Evolutionary conservation across 2,329 filamentous ascomycete species (phyloP), one percentile per base, ranked within the genome.

Genomic region (Emydomyces testavorans): DNA sequence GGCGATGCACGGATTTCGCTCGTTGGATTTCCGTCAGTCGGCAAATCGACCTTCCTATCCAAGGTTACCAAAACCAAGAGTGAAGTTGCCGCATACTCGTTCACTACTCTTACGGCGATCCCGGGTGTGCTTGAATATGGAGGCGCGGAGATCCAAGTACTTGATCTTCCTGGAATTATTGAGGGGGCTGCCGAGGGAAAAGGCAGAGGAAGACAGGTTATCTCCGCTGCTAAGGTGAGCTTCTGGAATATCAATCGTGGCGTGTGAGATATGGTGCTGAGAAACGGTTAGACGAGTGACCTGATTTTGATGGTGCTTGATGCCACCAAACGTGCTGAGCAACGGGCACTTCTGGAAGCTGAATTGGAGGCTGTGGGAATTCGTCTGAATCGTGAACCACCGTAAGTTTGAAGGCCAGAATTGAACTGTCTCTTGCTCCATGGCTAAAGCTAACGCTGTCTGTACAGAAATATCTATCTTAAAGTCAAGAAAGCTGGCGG

Each of bases 51-150:
- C 0, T 96, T 98, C 63, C 67, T 98, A n/a, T 95, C 89, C 41
- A 95, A 96, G 63, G 93, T 98, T 64, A 98, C 92, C 42, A 96
- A 94, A 71, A 98, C 93, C 32, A 88, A 87, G 62, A 94, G 88
- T 43, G 90, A 95, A 65, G 88, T 95, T 23, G 92, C 92, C 0
- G 85, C 92, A 0, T 98, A 98, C 64, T 82, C 90, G 49, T 98
- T 98, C 78, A 98, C 92, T 8, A 98, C 92, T 1, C 74, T 98
- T 37, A 98, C 92, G 7, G 93, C 92, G 29, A 98, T 98, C 57
- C 92, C 92, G 1, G 92, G 92, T 57, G 93, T 98, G 32, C 77
- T 98, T 47, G 90, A 95, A 71, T 98, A 98, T 68, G 92, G 89
- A 10, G 93, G 92, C 46, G 92, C 92, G 1, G 93, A 98, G 68